Conservation (phyloP, 495 filamentous ascomycete genomes). For the Penicillium pulvis region DNA sequence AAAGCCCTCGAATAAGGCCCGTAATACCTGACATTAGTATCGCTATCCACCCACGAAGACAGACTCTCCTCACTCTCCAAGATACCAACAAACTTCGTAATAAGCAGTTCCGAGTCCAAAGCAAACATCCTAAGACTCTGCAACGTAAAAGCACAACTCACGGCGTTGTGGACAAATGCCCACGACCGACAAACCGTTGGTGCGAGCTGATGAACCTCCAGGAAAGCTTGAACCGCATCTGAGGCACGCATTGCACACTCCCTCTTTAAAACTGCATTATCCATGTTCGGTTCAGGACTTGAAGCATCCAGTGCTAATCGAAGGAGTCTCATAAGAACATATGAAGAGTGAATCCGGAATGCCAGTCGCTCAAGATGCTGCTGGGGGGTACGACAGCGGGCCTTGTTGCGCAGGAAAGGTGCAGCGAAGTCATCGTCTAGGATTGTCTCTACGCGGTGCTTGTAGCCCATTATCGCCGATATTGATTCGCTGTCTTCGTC, state of each 20-base stretch:
- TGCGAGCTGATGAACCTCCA: not conserved
- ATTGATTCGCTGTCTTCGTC: not conserved
- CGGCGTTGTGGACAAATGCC: not conserved
- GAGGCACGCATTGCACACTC: not conserved
- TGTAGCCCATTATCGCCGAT: not conserved
- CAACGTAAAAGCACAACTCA: not conserved
- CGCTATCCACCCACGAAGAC: constrained; percentile 2
- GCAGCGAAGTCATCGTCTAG: not conserved
- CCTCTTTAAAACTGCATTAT: not conserved
- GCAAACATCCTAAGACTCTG: not conserved
- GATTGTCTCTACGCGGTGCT: not conserved
- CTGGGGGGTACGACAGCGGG: not conserved
- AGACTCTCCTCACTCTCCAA: not conserved
- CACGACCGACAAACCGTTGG: not conserved
- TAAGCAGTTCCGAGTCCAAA: not conserved
- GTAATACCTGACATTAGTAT: not conserved
- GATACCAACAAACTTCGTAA: not conserved
- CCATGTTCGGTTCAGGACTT: not conserved
- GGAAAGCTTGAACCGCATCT: not conserved
- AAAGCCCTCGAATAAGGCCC: constrained; percentile 3
- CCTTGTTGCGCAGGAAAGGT: not conserved
- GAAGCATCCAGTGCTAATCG: not conserved
- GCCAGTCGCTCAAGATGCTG: not conserved
- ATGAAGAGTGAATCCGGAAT: not conserved
- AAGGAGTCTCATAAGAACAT: not conserved